Base-by-base conservation (phyloP, 2,329 filamentous ascomycete genomes). In the Ophioceras dolichostomum region DNA sequence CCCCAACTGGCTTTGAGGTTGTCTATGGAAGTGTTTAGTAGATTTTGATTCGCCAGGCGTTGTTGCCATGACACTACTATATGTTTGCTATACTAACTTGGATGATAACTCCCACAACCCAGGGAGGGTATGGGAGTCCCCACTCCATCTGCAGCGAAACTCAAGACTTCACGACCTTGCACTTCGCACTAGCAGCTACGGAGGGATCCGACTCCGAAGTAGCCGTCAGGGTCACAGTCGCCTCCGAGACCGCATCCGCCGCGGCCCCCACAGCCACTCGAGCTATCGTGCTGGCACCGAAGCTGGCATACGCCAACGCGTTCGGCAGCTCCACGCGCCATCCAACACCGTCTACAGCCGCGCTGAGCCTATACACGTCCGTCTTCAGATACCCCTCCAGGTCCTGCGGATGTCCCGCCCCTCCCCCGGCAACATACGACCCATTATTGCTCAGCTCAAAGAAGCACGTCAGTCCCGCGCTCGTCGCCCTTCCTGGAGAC, bases 381-480 rank as follows among this genome's bases (percentile, higher is more conserved):
- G 57, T 61, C 5, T 48, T 51, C 4, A 66, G 45, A 41, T 64
- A 64, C 10, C 47, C 48, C 0, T 59, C 52, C 2, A 63, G 43
- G 39, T 65, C 56, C 34, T 56, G 47, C 2, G 53, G 52, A 20
- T 58, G 53, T 0, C 10, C 17, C 10, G 40, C 31, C 5, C 45
- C 44, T 10, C 40, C 21, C 32, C 39, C 42, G 4, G 41, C 48
- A 5, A 46, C 51, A 30, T 55, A 57, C 1, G 47, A 49, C 3
- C 66, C 67, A 1, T 58, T 64, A 43, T 71, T 72, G 39, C 52
- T 58, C 13, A 71, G 54, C 33, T 57, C 52, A 43, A 72, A 70
- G 2, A 57, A 52, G 51, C 67, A 71, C 18, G 58, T 59, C 13
- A 60, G 52, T 3, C 59, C 64, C 4, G 51, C 48, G 0, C 45